These are phyloP conservation scores for Marasmius fiardii DNA, from an alignment of 1,284 basidiomycete genomes.

Conservation along the genomic window DNA sequence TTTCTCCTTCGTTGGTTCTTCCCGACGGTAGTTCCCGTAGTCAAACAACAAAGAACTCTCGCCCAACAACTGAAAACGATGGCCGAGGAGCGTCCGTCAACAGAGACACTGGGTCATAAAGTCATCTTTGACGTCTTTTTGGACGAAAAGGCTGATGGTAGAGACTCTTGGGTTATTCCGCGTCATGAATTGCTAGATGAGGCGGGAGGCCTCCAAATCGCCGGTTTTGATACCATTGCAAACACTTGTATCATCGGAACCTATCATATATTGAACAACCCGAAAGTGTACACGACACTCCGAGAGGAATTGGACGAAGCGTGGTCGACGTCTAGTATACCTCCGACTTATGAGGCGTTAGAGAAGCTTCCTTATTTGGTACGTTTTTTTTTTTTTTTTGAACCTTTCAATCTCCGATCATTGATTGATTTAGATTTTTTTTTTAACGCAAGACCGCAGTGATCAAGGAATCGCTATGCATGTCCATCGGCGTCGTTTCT, in stretches of 20 bases:
- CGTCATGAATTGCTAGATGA: conserved; percentile 22
- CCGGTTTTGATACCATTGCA: conserved; percentile 27
- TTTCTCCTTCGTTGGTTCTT: background rate
- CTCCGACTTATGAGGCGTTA: conserved; percentile 18
- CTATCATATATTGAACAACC: conserved; percentile 16
- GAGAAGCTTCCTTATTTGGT: conserved; percentile 31
- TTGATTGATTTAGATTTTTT: background rate
- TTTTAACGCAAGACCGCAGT: conserved; percentile 17
- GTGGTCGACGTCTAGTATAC: conserved; percentile 23
- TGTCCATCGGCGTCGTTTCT: conserved; percentile 15
- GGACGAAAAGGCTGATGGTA: background rate
- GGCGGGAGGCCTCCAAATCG: conserved; percentile 24
- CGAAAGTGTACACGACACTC: conserved; percentile 11
- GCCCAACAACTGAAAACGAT: background rate
- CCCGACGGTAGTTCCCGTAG: background rate
- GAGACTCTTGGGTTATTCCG: background rate
- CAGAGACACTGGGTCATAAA: background rate
- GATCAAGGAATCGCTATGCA: conserved; percentile 22
- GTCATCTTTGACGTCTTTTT: background rate
- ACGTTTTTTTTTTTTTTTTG: background rate
- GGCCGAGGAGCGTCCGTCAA: background rate
- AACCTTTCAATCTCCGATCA: background rate
- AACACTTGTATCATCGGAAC: conserved; percentile 21
- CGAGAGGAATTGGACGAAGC: conserved; percentile 21
- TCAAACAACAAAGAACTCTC: background rate